Base-by-base conservation (phyloP, 2,329 filamentous ascomycete genomes). In the Fusarium lyarnte region DNA sequence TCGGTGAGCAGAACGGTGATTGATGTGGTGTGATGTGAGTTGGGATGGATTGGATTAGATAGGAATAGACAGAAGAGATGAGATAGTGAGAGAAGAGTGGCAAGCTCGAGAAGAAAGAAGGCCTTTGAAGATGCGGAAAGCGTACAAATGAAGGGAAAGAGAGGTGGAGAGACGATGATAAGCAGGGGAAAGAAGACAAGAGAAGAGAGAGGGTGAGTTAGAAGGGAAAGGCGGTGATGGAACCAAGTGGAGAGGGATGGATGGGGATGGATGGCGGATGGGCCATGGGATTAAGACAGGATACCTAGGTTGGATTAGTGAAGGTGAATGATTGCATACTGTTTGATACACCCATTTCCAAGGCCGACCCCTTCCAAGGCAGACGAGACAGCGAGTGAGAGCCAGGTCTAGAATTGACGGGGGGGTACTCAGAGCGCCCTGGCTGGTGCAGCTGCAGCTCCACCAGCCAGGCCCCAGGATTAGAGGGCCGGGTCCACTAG, bases 21-120 rank as follows among this genome's bases (percentile, higher is more conserved):
- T 62, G 46, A 46, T 45, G 49, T 53, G 49, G 49, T 41, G 33
- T 47, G 46, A 33, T 36, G 35, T 14, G 49, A 38, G 45, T 53
- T 72, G 65, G 65, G 61, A 61, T 58, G 52, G 46, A 45, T 72
- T 66, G 66, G 63, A 65, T 61, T 57, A 68, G 65, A 65, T 62
- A 59, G 64, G 69, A 58, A 58, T 67, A 66, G 58, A 71, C 58
- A 66, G 70, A 74, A 55, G 71, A 73, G 67, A 73, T 58, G 57
- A 71, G 59, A 63, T 66, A 69, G 69, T 66, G 66, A 74, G 63
- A 64, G 74, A 73, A 74, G 73, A 73, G 76, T 73, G 70, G 77
- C 75, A 82, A 80, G 77, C 77, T 80, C 76, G 76, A 81, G 77
- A 78, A 79, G 78, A 78, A 79, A 79, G 78, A 81, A 78, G 78